Conservation (phyloP, 2,329 filamentous ascomycete genomes). For the Talaromyces sp. region DNA sequence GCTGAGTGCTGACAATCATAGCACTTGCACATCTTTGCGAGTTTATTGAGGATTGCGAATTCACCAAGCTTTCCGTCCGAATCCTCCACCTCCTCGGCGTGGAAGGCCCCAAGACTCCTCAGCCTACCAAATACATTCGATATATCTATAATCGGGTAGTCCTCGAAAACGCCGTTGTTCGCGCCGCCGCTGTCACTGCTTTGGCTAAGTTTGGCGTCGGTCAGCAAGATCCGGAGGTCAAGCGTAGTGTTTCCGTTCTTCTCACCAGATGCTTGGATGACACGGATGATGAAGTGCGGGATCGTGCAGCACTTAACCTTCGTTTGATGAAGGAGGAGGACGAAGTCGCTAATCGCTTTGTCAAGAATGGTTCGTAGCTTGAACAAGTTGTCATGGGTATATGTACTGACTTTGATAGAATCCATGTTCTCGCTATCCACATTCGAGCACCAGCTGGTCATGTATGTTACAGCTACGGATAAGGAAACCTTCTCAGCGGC, state of each 20-base stretch:
- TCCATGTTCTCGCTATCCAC: slow-evolving; percentile 92
- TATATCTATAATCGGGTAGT: slow-evolving; percentile 99
- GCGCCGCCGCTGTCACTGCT: slow-evolving; percentile 91
- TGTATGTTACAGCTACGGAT: slow-evolving; percentile 93
- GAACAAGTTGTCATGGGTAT: not conserved
- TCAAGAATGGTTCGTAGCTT: slow-evolving; percentile 73
- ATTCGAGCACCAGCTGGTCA: slow-evolving; percentile 94
- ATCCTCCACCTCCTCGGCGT: slow-evolving; percentile 91
- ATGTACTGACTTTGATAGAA: slow-evolving; percentile 53
- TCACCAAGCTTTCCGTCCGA: slow-evolving; percentile 93
- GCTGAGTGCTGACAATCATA: slow-evolving; percentile 24
- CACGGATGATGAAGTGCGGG: slow-evolving; percentile 94
- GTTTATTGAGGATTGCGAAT: slow-evolving; percentile 99
- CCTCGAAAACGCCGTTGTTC: slow-evolving; percentile 91
- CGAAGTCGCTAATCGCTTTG: slow-evolving; percentile 78
- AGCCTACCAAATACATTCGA: slow-evolving; percentile 97
- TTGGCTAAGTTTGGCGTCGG: slow-evolving; percentile 96
- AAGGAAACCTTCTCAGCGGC: slow-evolving; percentile 78
- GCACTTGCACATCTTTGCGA: slow-evolving; percentile 94
- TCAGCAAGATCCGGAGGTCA: slow-evolving; percentile 93
- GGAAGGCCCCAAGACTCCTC: slow-evolving; percentile 90
- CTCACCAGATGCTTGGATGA: slow-evolving; percentile 93
- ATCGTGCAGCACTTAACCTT: slow-evolving; percentile 89
- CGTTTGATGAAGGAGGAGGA: slow-evolving; percentile 90
- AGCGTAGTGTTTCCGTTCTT: slow-evolving; percentile 89